Percentiles rank a stretch among this genome's conserved stretches.
phyloP scores from a whole-genome alignment of 1,284 basidiomycete genomes.

The Ustilago xerochloae region DNA sequence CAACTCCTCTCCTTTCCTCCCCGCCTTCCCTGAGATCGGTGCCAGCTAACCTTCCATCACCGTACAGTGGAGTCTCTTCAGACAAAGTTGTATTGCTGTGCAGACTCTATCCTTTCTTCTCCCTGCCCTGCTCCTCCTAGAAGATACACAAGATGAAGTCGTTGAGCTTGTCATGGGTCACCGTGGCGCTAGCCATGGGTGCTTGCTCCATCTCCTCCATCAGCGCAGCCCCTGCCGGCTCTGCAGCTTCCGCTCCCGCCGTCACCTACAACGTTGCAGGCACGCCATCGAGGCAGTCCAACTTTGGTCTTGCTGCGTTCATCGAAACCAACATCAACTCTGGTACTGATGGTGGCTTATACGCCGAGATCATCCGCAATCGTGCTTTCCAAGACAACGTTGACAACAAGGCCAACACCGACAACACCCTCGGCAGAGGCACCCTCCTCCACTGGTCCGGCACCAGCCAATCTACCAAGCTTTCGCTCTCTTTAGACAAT shows the following conservation, averaged over 20 bases:
- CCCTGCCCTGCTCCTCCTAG: neutral
- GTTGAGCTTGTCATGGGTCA: slow-evolving; percentile 25
- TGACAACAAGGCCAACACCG: slow-evolving; percentile 4
- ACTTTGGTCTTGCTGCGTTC: slow-evolving; percentile 36
- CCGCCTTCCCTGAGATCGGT: too few relatives aligned
- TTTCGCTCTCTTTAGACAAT: slow-evolving; percentile 23
- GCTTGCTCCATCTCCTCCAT: slow-evolving; percentile 3
- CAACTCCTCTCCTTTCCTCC: neutral
- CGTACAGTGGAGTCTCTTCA: too few relatives aligned
- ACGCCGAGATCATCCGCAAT: slow-evolving; percentile 51
- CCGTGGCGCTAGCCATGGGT: slow-evolving; percentile 13
- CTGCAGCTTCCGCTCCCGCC: neutral
- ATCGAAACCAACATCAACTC: slow-evolving; percentile 55
- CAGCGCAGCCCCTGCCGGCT: slow-evolving; percentile 3
- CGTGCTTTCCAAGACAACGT: slow-evolving; percentile 46
- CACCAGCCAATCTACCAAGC: slow-evolving; percentile 17
- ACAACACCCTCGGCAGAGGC: slow-evolving; percentile 31
- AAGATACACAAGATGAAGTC: slow-evolving; percentile 10
- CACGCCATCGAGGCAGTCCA: slow-evolving; percentile 25
- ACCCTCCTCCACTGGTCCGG: slow-evolving; percentile 30
- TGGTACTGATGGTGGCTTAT: slow-evolving; percentile 55
- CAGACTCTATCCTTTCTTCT: neutral
- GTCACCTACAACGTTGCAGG: slow-evolving; percentile 23
- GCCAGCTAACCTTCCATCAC: too few relatives aligned
- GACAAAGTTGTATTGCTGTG: too few relatives aligned